Conservation (phyloP, 1,284 basidiomycete genomes). For the Microbotryum intermedium region DNA sequence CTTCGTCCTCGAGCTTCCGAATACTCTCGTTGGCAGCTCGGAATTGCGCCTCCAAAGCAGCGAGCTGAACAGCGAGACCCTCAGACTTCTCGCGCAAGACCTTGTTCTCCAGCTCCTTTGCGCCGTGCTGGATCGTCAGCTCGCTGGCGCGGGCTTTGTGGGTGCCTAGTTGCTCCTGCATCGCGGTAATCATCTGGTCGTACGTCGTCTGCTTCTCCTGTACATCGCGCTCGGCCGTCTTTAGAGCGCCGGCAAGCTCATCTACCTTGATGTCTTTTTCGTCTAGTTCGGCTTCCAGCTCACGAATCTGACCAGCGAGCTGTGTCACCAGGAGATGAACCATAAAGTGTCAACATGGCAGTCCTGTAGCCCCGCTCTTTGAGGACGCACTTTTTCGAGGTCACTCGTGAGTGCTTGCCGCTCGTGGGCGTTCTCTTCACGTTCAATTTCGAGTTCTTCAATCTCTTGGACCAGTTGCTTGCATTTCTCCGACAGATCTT, state of each 20-base stretch:
- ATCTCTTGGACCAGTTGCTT: constrained; percentile 65
- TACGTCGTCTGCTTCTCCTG: constrained; percentile 60
- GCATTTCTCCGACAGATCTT: constrained; percentile 58
- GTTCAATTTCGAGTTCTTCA: constrained; percentile 60
- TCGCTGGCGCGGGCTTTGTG: constrained; percentile 32
- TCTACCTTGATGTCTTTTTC: constrained; percentile 34
- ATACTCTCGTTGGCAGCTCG: constrained; percentile 26
- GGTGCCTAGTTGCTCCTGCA: constrained; percentile 53
- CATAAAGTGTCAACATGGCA: not conserved
- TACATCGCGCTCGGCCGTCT: constrained; percentile 50
- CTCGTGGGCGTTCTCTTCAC: constrained; percentile 62
- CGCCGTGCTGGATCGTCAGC: constrained; percentile 32
- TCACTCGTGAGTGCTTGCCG: constrained; percentile 58
- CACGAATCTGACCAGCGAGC: constrained; percentile 51
- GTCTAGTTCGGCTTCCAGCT: constrained; percentile 53
- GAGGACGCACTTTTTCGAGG: constrained; percentile 56
- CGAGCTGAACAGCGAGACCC: constrained; percentile 60
- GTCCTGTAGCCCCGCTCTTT: constrained; percentile 6
- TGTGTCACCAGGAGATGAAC: constrained; percentile 10
- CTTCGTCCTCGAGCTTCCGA: constrained; percentile 40
- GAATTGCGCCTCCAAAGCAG: constrained; percentile 35
- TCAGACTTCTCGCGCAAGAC: constrained; percentile 52
- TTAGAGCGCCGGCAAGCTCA: constrained; percentile 43
- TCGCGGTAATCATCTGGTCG: constrained; percentile 58
- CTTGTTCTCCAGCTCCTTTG: constrained; percentile 29